A percentile compares a stretch with the other conserved stretches of the same genome.
Evolutionary conservation across 768 basidiomycete genomes (phyloP).

Genomic region (Tephrocybe sp.): DNA sequence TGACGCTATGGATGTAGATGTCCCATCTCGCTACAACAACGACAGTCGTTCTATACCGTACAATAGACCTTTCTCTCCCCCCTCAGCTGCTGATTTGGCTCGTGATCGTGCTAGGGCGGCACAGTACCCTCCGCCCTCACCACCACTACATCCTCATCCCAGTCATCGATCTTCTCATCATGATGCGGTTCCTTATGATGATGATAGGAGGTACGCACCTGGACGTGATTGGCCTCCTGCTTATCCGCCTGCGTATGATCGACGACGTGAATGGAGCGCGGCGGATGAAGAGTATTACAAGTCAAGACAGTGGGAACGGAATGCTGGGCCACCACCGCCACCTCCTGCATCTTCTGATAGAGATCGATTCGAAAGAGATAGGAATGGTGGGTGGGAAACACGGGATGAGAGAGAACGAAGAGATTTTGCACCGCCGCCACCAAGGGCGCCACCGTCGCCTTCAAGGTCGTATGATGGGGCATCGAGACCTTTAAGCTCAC

Average conservation of each 20-base stretch:
- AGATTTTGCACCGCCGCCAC: constrained; percentile 17
- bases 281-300: constrained; percentile 40
- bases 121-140: constrained; percentile 29
- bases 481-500: constrained; percentile 16
- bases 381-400: constrained; percentile 37
- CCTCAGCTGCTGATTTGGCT: constrained; percentile 27
- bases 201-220: constrained; percentile 30
- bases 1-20: constrained; percentile 33
- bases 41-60: constrained; percentile 26
- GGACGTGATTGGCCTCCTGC: constrained; percentile 26
- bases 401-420: constrained; percentile 39
- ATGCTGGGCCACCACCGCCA: constrained; percentile 17
- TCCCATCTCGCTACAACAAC: constrained; percentile 30
- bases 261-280: constrained; percentile 28
- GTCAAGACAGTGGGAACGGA: constrained; percentile 35
- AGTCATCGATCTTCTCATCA: no score
- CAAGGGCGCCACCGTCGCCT: constrained; percentile 18
- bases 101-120: constrained; percentile 30
- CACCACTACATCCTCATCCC: no score
- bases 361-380: constrained; percentile 38
- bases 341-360: constrained; percentile 25
- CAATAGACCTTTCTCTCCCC: constrained; percentile 29
- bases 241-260: constrained; percentile 22
- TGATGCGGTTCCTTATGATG: constrained; percentile 28
- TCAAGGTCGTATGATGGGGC: constrained; percentile 17